A percentile compares a stretch with the other conserved stretches of the same genome.
These are phyloP conservation scores for Rutstroemia sp. DNA, from an alignment of 2,329 filamentous ascomycete species.

Conservation along the genomic window DNA sequence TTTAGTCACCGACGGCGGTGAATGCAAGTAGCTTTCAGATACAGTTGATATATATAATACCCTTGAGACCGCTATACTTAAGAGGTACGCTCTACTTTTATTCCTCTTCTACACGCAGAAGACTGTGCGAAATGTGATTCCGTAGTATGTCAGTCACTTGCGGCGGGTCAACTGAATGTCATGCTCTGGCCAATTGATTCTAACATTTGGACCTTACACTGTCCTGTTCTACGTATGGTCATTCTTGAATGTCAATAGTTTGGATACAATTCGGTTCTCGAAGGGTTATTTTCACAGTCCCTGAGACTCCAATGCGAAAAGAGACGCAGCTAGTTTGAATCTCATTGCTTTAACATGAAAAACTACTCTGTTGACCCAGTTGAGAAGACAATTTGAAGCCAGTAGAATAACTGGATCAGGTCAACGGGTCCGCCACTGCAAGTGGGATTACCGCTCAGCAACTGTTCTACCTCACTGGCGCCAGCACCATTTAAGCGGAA, in stretches of 20 bases:
- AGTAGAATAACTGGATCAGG: conserved; percentile 43
- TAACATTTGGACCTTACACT: too few relatives aligned
- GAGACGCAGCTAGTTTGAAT: conserved; percentile 42
- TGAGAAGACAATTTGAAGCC: conserved; percentile 42
- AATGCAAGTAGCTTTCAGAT: too few relatives aligned
- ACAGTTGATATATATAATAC: too few relatives aligned
- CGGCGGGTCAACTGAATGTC: too few relatives aligned
- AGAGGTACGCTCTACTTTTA: conserved; percentile 6
- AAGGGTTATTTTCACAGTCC: conserved; percentile 6
- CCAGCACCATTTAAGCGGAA: too few relatives aligned
- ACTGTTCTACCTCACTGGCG: too few relatives aligned
- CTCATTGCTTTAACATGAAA: conserved; percentile 41
- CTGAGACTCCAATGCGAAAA: conserved; percentile 39
- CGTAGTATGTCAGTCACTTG: conserved; percentile 41
- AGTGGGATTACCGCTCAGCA: conserved; percentile 24
- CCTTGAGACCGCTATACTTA: conserved; percentile 33
- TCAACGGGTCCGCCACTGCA: conserved; percentile 38
- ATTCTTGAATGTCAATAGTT: too few relatives aligned
- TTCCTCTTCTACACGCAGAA: conserved; percentile 4
- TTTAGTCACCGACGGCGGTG: background rate
- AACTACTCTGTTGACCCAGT: conserved; percentile 44
- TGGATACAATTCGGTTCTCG: too few relatives aligned
- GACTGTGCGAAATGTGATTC: conserved; percentile 31
- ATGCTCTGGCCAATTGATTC: too few relatives aligned
- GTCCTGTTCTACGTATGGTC: too few relatives aligned